Conservation (phyloP, 2,329 filamentous ascomycete genomes). For the Teratosphaeria zuluensis region DNA sequence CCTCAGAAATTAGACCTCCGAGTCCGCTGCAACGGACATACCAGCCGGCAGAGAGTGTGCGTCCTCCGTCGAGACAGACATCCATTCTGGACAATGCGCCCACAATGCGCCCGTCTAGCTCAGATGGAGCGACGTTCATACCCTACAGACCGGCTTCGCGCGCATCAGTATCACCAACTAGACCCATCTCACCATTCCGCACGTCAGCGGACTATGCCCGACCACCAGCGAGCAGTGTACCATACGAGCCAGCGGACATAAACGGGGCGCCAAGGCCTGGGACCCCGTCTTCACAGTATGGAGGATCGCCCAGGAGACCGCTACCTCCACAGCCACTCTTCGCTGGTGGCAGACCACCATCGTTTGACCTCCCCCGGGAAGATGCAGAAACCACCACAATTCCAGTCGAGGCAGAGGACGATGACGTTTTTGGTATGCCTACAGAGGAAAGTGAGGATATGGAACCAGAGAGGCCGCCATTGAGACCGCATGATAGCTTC, state of each 20-base stretch:
- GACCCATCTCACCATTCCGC: constrained; percentile 48
- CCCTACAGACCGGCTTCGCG: constrained; percentile 48
- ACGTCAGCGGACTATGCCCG: constrained; percentile 55
- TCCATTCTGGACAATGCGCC: constrained; percentile 43
- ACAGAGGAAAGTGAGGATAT: constrained; percentile 21
- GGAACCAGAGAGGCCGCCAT: constrained; percentile 39
- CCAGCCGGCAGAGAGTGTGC: constrained; percentile 36
- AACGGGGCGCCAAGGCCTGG: constrained; percentile 86
- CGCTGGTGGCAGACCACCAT: constrained; percentile 42
- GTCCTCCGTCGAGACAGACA: constrained; percentile 37
- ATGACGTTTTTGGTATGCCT: constrained; percentile 57
- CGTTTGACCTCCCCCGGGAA: constrained; percentile 30
- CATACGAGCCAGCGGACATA: constrained; percentile 79
- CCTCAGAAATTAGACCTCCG: constrained; percentile 15
- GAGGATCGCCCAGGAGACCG: constrained; percentile 75
- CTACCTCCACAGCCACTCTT: constrained; percentile 85
- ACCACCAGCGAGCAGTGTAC: constrained; percentile 58
- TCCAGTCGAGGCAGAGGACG: constrained; percentile 46
- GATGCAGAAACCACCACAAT: constrained; percentile 58
- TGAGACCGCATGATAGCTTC: constrained; percentile 56
- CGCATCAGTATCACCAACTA: constrained; percentile 40
- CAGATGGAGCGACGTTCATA: constrained; percentile 54
- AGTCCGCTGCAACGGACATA: constrained; percentile 39
- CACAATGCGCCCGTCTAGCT: constrained; percentile 46
- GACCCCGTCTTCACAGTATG: constrained; percentile 80